Base-by-base conservation (phyloP, 352 stramenopile genomes). In the Phytophthora meadii region DNA sequence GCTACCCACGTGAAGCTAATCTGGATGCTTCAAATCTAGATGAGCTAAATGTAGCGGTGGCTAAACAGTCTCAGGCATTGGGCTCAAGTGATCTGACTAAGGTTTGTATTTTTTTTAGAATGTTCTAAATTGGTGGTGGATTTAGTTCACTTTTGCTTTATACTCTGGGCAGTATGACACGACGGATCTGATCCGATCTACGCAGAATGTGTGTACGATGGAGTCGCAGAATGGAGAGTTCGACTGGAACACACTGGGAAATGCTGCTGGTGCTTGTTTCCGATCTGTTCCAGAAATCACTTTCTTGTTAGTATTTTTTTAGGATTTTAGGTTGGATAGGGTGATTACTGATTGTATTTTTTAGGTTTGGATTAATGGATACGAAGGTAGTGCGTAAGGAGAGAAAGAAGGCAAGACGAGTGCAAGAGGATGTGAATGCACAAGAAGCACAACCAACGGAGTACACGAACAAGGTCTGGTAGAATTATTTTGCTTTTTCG, bases 1-100 rank as follows among this genome's bases (percentile, higher is more conserved):
- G 83, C 61, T 94, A 93, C 64, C 84, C 86, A 34, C 82, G 86
- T 6, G 86, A 94, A 50, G 86, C 86, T 46, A 94, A 94, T 60
- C 53, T 94, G 48, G 86, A 94, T 51, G 86, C 86, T 17, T 88
- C 69, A 34, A 94, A 94, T 54, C 72, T 94, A 37, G 86, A 94
- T 58, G 86, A 94, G 54, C 80, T 94, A 40, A 94, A 92, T 60
- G 76, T 79, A 34, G 82, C 85, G 0, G 81, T 94, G 10, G 70
- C 76, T 30, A 93, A 93, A 61, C 86, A 94, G 72, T 87, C 79
- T 5, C 76, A 92, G 46, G 74, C 82, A 1, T 64, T 94, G 28
- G 79, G 84, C 14, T 75, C 86, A 0, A 93, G 81, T 52, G 84
- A 94, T 54, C 61, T 92, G 22, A 92, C 83, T 50, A 92, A 94